Evolutionary conservation across 306 rosid species (phyloP), one percentile per base, ranked within the genome.

Genomic region (Cicer cuneatum): DNA sequence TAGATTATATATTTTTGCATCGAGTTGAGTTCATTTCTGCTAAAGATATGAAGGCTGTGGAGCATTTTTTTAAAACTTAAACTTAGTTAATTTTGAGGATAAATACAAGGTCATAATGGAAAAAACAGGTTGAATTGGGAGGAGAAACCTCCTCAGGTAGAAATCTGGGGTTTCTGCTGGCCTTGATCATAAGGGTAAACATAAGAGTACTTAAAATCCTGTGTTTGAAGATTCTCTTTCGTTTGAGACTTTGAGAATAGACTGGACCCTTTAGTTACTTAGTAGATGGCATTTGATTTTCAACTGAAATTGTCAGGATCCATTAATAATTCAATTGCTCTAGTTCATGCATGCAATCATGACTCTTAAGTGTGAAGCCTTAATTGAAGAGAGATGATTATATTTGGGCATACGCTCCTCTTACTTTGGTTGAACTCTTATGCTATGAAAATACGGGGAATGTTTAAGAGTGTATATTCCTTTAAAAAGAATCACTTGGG

Each of bases 381-480:
- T 42, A 42, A 9, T 43, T 43, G 13, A 43, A 29, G 35, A 29
- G 35, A 29, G 35, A 29, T 29, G 35, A 10, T 43, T 6, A 8
- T 12, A 43, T 43, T 10, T 43, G 48, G 10, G 48, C 48, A 43
- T 43, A 43, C 35, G 3, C 4, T 43, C 9, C 13, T 8, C 13
- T 43, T 43, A 12, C 11, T 43, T 43, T 10, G 35, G 13, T 43
- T 43, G 48, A 43, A 43, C 13, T 43, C 48, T 43, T 33, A 33
- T 39, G 47, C 12, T 60, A 11, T 66, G 58, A 21, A 66, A 46
- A 37, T 73, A 7, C 18, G 15, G 61, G 62, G 77, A 75, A 70
- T 81, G 54, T 47, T 70, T 70, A 57, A 24, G 70, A 52, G 19
- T 43, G 48, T 24, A 56, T 49, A 58, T 68, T 53, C 47, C 81